Evolutionary conservation across 2,329 filamentous ascomycete species (phyloP), one percentile per base, ranked within the genome.

Genomic region (Colletotrichum eremochloae): DNA sequence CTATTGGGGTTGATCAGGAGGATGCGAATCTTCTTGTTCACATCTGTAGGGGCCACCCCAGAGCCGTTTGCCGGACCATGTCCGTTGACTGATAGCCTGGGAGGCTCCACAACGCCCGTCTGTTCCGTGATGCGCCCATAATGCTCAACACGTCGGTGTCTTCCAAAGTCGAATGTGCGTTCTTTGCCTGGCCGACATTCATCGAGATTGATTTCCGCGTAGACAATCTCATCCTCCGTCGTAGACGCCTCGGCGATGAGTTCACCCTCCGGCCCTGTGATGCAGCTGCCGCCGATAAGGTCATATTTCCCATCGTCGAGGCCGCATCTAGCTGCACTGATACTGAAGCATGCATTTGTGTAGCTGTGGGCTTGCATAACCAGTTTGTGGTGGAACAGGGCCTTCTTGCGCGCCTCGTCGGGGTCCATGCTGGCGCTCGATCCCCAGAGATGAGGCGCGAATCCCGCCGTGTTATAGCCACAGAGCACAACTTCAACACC

Each of bases 1-100:
- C 92, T 94, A 81, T 96, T 96, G 38, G 94, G 93, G 78, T 96
- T 96, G 76, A 96, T 86, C 72, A 96, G 84, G 46, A 96, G 86
- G 72, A 95, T 89, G 72, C 50, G 72, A 2, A 71, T 71, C 48
- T 71, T 71, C 40, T 62, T 67, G 18, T 61, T 14, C 40, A 48
- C 61, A 8, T 40, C 7, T n/a, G 9, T 2, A 5, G 44, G 40
- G n/a, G 18, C 24, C 8, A 42, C 57, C 9, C 15, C 5, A 5
- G 33, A 40, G n/a, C 63, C 57, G 18, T 52, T 57, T 5, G 61
- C 57, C n/a, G 29, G 2, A 1, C 36, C n/a, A 18, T 15, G 50
- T 5, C 15, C 18, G 31, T 63, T 38, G 46, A 8, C 14, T 1
- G 38, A 36, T 5, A 58, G 48, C 44, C 62, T 63, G 46, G 55